Conservation (phyloP, 2,329 filamentous ascomycete genomes). For the Emmonsia crescens region DNA sequence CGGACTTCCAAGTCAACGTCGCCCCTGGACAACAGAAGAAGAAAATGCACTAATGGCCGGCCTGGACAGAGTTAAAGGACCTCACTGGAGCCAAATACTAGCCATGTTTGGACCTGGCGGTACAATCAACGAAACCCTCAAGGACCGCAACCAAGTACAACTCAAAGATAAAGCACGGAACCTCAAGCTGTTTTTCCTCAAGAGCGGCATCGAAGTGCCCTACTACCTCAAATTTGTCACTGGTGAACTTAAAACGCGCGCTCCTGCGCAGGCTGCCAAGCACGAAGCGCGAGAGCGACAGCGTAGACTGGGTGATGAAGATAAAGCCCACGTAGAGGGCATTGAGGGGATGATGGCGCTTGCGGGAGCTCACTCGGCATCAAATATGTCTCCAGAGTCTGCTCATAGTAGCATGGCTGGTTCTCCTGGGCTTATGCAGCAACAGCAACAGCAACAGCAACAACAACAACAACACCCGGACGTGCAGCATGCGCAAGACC, state of each 20-base stretch:
- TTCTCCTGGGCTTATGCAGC: constrained; percentile 15
- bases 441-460: constrained; percentile 6
- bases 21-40: constrained; percentile 81
- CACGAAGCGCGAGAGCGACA: constrained; percentile 39
- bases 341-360: constrained; percentile 39
- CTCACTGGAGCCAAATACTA: constrained; percentile 87
- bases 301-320: constrained; percentile 36
- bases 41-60: constrained; percentile 84
- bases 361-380: constrained; percentile 30
- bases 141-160: constrained; percentile 83
- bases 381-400: constrained; percentile 6
- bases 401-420: constrained; percentile 5
- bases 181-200: constrained; percentile 81
- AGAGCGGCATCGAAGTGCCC: constrained; percentile 82
- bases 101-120: constrained; percentile 72
- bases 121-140: constrained; percentile 69
- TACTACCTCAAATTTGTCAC: constrained; percentile 81
- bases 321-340: constrained; percentile 38
- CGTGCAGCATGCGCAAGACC: constrained; percentile 22
- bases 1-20: constrained; percentile 48
- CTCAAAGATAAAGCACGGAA: constrained; percentile 88
- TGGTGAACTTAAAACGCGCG: constrained; percentile 76
- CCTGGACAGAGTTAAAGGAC: constrained; percentile 76
- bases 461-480: constrained; percentile 7
- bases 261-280: constrained; percentile 51